phyloP scores from a whole-genome alignment of 2,329 filamentous ascomycete genomes.

The Diplodia intermedia region DNA sequence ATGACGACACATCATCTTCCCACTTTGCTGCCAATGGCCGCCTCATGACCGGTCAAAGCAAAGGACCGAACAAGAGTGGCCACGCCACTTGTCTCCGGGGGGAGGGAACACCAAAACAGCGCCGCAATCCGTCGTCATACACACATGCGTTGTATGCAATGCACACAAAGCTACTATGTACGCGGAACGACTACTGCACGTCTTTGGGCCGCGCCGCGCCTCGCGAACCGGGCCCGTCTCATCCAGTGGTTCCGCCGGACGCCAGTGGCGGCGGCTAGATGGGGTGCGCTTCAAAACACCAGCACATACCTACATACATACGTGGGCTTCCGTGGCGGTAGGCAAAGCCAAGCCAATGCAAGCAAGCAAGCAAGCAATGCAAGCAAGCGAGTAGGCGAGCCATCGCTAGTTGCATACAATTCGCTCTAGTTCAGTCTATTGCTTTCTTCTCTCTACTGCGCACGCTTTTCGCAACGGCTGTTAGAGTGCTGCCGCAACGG shows the following conservation, averaged over 20 bases:
- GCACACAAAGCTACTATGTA: no score
- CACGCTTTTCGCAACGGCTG: no score
- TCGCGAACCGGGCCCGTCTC: not conserved
- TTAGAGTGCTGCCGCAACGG: no score
- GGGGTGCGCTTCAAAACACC: slow-evolving; percentile 1
- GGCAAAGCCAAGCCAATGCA: no score
- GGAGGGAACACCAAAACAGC: not conserved
- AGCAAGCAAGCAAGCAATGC: no score
- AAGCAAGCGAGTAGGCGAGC: not conserved
- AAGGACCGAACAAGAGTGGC: not conserved
- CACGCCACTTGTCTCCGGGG: no score
- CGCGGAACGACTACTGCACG: not conserved
- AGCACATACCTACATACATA: not conserved
- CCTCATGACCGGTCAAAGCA: slow-evolving; percentile 25
- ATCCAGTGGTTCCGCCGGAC: not conserved
- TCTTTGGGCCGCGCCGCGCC: not conserved
- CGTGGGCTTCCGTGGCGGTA: not conserved
- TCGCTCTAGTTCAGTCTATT: not conserved
- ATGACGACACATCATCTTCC: slow-evolving; percentile 14
- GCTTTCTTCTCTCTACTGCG: no score
- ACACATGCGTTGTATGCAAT: not conserved
- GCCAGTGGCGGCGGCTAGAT: not conserved
- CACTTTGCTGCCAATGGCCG: slow-evolving; percentile 3
- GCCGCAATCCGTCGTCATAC: slow-evolving; percentile 1
- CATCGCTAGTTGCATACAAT: not conserved